Conservation (phyloP, 768 basidiomycete species). For the Amanita polypyramis region DNA sequence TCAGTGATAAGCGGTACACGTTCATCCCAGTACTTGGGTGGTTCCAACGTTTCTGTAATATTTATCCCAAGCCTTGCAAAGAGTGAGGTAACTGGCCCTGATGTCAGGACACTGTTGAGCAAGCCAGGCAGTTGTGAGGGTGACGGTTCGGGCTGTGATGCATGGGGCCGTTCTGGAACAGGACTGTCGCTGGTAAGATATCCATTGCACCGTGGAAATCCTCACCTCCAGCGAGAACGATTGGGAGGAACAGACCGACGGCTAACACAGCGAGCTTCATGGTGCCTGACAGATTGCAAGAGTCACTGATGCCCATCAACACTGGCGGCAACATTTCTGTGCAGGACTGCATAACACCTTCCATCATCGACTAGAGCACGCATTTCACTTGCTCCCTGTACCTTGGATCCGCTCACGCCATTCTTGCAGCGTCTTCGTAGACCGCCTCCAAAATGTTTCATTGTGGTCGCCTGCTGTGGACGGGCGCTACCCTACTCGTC, state of each 20-base stretch:
- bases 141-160: slow-evolving; percentile 10
- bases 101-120: slow-evolving; percentile 31
- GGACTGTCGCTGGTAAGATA: slow-evolving; percentile 45
- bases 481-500: not conserved
- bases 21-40: slow-evolving; percentile 47
- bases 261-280: slow-evolving; percentile 40
- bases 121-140: slow-evolving; percentile 11
- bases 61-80: slow-evolving; percentile 60
- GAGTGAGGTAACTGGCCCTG: slow-evolving; percentile 41
- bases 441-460: not conserved
- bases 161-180: slow-evolving; percentile 20
- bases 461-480: not conserved
- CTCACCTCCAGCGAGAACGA: slow-evolving; percentile 37
- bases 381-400: too few relatives aligned
- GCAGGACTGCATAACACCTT: too few relatives aligned
- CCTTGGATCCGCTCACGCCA: not conserved
- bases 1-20: slow-evolving; percentile 77
- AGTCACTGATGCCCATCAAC: not conserved
- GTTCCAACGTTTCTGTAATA: slow-evolving; percentile 41
- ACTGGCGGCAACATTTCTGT: too few relatives aligned
- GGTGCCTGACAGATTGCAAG: slow-evolving; percentile 1
- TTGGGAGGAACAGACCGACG: slow-evolving; percentile 20
- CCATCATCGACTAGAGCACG: too few relatives aligned
- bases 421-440: not conserved
- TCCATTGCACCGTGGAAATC: slow-evolving; percentile 84